These are phyloP conservation scores for Pugionium cornutum DNA, from an alignment of 345 rosid genomes.

Conservation along the genomic window DNA sequence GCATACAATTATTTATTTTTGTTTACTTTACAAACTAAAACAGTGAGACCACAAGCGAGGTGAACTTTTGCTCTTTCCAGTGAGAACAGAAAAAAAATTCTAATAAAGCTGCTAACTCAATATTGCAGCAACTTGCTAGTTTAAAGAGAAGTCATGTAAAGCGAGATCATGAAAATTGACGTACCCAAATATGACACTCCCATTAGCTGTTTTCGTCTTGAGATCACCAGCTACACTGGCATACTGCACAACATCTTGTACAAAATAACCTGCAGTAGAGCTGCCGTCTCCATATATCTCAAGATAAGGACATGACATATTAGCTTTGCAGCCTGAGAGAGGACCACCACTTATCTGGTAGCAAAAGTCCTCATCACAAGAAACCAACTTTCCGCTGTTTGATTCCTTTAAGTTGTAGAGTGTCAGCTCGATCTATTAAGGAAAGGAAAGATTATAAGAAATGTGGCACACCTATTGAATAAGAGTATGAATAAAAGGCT, in stretches of 20 bases:
- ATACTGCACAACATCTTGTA: slow-evolving; percentile 72
- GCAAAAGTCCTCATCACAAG: slow-evolving; percentile 80
- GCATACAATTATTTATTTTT: neutral
- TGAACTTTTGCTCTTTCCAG: neutral
- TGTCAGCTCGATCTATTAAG: slow-evolving; percentile 69
- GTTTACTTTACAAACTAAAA: neutral
- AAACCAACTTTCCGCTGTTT: slow-evolving; percentile 56
- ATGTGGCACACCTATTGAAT: neutral
- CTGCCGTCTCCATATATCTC: slow-evolving; percentile 98
- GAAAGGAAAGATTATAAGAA: neutral
- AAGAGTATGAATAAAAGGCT: slow-evolving; percentile 15
- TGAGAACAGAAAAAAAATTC: slow-evolving; percentile 11
- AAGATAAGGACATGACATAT: slow-evolving; percentile 80
- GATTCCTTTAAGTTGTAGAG: slow-evolving; percentile 70
- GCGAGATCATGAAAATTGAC: slow-evolving; percentile 21
- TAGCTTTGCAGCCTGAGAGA: slow-evolving; percentile 68
- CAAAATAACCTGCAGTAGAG: slow-evolving; percentile 85
- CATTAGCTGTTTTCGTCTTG: slow-evolving; percentile 73
- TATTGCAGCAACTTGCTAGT: slow-evolving; percentile 20
- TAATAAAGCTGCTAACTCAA: neutral
- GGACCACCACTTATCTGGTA: slow-evolving; percentile 68
- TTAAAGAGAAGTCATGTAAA: neutral
- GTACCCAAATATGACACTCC: slow-evolving; percentile 88
- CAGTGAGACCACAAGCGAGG: slow-evolving; percentile 3
- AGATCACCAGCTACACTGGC: slow-evolving; percentile 91